phyloP scores from a whole-genome alignment of 2,329 filamentous ascomycete genomes.

The Microdochium bolleyi region DNA sequence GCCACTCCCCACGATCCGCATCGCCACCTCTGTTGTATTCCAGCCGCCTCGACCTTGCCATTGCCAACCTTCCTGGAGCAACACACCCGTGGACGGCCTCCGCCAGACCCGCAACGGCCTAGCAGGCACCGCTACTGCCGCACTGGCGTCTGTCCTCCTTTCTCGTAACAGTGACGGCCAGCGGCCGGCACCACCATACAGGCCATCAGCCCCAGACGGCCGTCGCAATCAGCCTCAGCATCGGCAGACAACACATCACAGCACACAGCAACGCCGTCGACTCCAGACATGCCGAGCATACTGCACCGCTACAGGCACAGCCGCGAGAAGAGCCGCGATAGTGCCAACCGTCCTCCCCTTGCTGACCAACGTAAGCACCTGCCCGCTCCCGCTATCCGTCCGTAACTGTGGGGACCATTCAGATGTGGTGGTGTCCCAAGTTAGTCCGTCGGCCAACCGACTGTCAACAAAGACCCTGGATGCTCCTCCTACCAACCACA shows the following conservation, averaged over 20 bases:
- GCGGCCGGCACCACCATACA: too few relatives aligned
- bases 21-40: background rate
- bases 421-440: background rate
- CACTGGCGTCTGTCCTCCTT: background rate
- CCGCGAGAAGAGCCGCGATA: background rate
- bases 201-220: background rate
- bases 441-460: too few relatives aligned
- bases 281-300: background rate
- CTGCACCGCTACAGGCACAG: background rate
- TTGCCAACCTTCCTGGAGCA: too few relatives aligned
- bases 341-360: background rate
- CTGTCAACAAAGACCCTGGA: too few relatives aligned
- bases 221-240: too few relatives aligned
- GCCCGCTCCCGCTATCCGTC: too few relatives aligned
- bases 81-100: too few relatives aligned
- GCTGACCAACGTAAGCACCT: background rate
- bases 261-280: background rate
- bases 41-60: background rate
- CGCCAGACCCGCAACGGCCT: background rate
- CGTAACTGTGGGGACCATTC: too few relatives aligned
- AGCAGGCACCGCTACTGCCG: background rate
- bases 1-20: background rate
- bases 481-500: too few relatives aligned
- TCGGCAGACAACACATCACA: background rate
- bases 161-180: too few relatives aligned